These are phyloP conservation scores for Grosmannia penicillata DNA, from an alignment of 2,329 filamentous ascomycete genomes.

Conservation along the genomic window DNA sequence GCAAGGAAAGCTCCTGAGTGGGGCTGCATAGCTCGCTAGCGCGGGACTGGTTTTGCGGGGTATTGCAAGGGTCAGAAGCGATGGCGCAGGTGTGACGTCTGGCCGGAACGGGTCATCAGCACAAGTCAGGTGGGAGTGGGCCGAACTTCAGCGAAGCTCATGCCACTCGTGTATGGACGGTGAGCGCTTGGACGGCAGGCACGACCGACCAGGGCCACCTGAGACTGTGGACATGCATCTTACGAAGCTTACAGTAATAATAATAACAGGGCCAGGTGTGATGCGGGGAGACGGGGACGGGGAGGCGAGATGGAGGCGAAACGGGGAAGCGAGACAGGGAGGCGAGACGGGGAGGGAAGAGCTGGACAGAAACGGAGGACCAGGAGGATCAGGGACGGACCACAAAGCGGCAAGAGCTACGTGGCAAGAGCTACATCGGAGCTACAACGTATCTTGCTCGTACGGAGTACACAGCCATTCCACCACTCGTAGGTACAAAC, in stretches of 20 bases:
- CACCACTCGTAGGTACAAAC: too few species aligned
- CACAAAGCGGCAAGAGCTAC: not conserved
- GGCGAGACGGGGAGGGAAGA: not conserved
- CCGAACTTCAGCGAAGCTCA: too few species aligned
- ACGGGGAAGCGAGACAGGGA: not conserved
- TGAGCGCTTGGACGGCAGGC: too few species aligned
- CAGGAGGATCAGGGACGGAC: not conserved
- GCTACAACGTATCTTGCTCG: too few species aligned
- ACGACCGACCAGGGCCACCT: too few species aligned
- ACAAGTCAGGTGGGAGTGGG: not conserved
- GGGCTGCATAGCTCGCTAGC: not conserved
- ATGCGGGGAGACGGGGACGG: not conserved
- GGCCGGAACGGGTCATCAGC: not conserved
- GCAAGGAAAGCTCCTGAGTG: too few species aligned
- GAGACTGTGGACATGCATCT: not conserved
- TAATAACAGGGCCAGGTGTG: not conserved
- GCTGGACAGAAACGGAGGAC: not conserved
- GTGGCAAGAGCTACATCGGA: too few species aligned
- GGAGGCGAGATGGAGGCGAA: not conserved
- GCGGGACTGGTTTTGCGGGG: conserved; percentile 7
- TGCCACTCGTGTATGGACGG: too few species aligned
- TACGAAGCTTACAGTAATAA: not conserved
- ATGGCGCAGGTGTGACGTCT: too few species aligned
- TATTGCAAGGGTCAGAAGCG: conserved; percentile 2
- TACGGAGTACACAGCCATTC: too few species aligned